These are phyloP conservation scores for Amanita phalloides DNA, from an alignment of 768 basidiomycete species.

Conservation along the genomic window DNA sequence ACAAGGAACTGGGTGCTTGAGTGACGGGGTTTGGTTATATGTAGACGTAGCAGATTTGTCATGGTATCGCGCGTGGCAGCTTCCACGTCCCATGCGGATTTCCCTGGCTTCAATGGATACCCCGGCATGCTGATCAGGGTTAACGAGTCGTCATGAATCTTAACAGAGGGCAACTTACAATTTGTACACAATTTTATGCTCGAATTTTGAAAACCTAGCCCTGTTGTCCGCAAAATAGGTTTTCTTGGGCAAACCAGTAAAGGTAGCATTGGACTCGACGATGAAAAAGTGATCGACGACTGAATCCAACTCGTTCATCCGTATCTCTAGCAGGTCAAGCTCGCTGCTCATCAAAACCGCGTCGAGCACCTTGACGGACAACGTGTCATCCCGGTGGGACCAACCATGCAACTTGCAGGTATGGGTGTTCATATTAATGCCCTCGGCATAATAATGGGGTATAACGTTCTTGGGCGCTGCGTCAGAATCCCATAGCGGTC, in stretches of 20 bases:
- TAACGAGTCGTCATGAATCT: background rate
- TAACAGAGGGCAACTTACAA: conserved; percentile 22
- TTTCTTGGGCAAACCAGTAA: conserved; percentile 48
- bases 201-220: conserved; percentile 35
- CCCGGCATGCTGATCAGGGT: conserved; percentile 28
- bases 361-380: conserved; percentile 37
- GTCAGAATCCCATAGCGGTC: conserved; percentile 49
- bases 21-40: conserved; percentile 21
- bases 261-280: conserved; percentile 50
- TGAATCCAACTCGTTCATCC: conserved; percentile 47
- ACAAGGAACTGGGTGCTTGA: conserved; percentile 28
- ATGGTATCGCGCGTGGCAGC: conserved; percentile 35
- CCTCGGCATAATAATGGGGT: conserved; percentile 47
- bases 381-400: conserved; percentile 21
- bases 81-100: conserved; percentile 43
- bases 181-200: conserved; percentile 41
- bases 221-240: conserved; percentile 38
- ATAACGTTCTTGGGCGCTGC: conserved; percentile 37
- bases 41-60: conserved; percentile 31
- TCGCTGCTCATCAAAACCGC: conserved; percentile 55
- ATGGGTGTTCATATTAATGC: conserved; percentile 29
- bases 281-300: conserved; percentile 52
- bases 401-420: conserved; percentile 47
- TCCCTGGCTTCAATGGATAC: conserved; percentile 25
- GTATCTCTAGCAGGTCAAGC: conserved; percentile 51